Evolutionary conservation across 345 rosid genomes (phyloP).

Genomic region (Mangifera indica): DNA sequence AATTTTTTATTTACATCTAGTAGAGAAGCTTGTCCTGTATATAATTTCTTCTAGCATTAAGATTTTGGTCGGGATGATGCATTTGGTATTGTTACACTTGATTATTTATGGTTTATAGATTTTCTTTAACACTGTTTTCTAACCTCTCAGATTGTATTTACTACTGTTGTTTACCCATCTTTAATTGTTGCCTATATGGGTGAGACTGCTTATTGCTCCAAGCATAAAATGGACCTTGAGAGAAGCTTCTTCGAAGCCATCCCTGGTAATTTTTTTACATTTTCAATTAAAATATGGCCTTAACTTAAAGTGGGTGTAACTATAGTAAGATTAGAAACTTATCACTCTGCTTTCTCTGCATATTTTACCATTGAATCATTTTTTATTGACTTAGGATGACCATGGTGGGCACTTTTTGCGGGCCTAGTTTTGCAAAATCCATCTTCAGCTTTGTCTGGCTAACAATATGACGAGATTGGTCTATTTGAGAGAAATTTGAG

Average conservation of each 20-base stretch:
- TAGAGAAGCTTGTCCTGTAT: too few species aligned
- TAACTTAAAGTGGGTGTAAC: not conserved
- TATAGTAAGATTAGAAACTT: not conserved
- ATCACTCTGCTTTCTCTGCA: not conserved
- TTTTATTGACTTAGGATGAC: not conserved
- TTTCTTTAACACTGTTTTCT: slow-evolving; percentile 1
- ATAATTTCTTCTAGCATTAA: too few species aligned
- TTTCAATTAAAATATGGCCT: not conserved
- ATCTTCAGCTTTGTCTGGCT: not conserved
- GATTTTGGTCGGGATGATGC: too few species aligned
- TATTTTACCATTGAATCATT: not conserved
- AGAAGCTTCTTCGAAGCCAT: slow-evolving; percentile 34
- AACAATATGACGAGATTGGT: not conserved
- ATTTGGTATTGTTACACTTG: slow-evolving; percentile 4
- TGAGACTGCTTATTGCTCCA: slow-evolving; percentile 35
- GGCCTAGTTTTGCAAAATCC: not conserved
- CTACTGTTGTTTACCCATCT: slow-evolving; percentile 36
- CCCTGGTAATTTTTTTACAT: slow-evolving; percentile 26
- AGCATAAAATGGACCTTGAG: slow-evolving; percentile 25
- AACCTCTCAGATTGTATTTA: slow-evolving; percentile 35
- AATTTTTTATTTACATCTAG: not conserved
- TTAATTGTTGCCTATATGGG: slow-evolving; percentile 43
- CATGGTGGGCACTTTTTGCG: not conserved
- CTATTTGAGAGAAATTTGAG: not conserved
- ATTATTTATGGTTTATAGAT: not conserved